phyloP scores from a whole-genome alignment of 352 stramenopile genomes.

The Phytopythium cucurbitacearum region DNA sequence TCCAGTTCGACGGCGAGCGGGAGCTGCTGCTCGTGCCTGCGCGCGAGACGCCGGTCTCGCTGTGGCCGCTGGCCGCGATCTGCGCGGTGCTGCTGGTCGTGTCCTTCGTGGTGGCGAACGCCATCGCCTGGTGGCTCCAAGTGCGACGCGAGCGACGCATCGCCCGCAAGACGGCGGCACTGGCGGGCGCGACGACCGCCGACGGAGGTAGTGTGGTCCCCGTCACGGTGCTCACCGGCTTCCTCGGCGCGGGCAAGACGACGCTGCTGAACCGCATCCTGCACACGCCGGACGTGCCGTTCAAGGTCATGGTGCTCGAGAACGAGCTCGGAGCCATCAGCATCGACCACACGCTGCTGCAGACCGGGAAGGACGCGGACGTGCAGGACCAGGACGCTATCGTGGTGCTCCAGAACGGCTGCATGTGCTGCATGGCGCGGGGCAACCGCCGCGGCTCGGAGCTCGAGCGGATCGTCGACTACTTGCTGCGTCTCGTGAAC shows the following conservation, averaged over 20 bases:
- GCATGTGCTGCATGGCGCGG: slow-evolving; percentile 95
- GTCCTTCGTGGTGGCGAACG: slow-evolving; percentile 56
- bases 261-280: slow-evolving; percentile 96
- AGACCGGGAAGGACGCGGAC: slow-evolving; percentile 16
- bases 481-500: slow-evolving; percentile 54
- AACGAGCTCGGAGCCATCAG: slow-evolving; percentile 67
- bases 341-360: slow-evolving; percentile 63
- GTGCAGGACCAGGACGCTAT: slow-evolving; percentile 73
- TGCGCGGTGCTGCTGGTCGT: slow-evolving; percentile 34
- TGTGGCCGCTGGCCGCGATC: slow-evolving; percentile 21
- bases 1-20: slow-evolving; percentile 1
- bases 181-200: slow-evolving; percentile 17
- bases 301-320: slow-evolving; percentile 96
- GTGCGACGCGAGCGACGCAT: slow-evolving; percentile 58
- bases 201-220: slow-evolving; percentile 33
- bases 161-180: slow-evolving; percentile 42
- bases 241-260: slow-evolving; percentile 94
- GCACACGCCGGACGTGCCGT: slow-evolving; percentile 72
- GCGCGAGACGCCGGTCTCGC: not conserved
- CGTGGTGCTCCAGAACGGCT: slow-evolving; percentile 97
- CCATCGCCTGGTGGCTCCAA: slow-evolving; percentile 60
- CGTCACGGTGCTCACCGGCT: slow-evolving; percentile 94
- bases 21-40: not conserved
- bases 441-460: slow-evolving; percentile 87
- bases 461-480: slow-evolving; percentile 92